These are phyloP conservation scores for Penicillium sp. DNA, from an alignment of 2,329 filamentous ascomycete species.

Conservation along the genomic window DNA sequence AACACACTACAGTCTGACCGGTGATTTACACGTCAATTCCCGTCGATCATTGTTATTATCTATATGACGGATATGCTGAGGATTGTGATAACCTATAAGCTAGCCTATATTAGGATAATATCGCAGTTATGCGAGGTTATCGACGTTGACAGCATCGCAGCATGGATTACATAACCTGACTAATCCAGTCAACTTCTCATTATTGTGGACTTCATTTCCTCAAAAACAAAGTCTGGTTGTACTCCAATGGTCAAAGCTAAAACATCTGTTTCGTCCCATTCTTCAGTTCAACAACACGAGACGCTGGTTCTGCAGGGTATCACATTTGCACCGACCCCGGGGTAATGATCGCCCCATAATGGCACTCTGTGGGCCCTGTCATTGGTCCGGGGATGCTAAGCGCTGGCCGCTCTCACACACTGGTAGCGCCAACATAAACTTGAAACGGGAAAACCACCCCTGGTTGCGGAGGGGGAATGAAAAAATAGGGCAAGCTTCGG, in stretches of 20 bases:
- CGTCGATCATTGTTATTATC: neutral
- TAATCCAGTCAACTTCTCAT: neutral
- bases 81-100: neutral
- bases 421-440: conserved; percentile 6
- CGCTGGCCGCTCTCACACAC: conserved; percentile 7
- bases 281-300: neutral
- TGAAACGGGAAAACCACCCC: neutral
- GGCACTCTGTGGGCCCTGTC: neutral
- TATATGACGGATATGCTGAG: neutral
- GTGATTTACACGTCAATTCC: neutral
- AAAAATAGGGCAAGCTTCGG: neutral
- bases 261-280: neutral
- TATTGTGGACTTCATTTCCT: neutral
- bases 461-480: neutral
- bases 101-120: neutral
- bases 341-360: conserved; percentile 2
- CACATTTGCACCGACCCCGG: neutral
- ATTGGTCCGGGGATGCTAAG: conserved; percentile 6
- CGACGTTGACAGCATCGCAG: neutral
- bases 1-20: neutral
- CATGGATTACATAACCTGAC: neutral
- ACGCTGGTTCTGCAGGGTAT: neutral
- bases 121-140: neutral
- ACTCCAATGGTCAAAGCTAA: neutral
- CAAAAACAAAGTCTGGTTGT: neutral